Conservation (phyloP, 2,329 filamentous ascomycete species). For the Lasiodiplodia sp. region DNA sequence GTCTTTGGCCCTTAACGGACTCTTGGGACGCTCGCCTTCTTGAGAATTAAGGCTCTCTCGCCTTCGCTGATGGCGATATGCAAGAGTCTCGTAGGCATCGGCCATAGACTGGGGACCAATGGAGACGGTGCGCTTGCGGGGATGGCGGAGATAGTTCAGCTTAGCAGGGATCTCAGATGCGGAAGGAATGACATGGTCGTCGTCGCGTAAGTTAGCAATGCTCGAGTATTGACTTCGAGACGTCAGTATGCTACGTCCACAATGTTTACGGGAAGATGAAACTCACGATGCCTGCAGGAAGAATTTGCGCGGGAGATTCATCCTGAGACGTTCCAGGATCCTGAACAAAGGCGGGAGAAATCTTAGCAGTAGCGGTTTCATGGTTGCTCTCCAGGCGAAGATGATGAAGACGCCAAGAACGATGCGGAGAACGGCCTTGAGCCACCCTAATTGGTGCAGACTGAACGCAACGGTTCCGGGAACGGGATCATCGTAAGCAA, state of each 20-base stretch:
- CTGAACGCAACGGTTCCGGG: constrained; percentile 70
- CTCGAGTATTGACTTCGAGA: constrained; percentile 75
- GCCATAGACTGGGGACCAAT: constrained; percentile 95
- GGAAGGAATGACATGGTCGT: constrained; percentile 88
- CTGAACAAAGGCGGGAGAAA: constrained; percentile 86
- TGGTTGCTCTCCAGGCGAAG: constrained; percentile 87
- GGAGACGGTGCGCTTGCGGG: constrained; percentile 82
- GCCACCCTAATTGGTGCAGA: constrained; percentile 70
- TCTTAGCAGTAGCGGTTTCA: constrained; percentile 83
- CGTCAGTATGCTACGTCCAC: neutral
- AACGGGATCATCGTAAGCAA: constrained; percentile 60
- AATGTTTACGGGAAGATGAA: constrained; percentile 15
- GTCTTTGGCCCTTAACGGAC: constrained; percentile 31
- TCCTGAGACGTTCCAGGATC: constrained; percentile 78
- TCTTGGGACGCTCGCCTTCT: constrained; percentile 42
- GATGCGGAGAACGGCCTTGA: constrained; percentile 71
- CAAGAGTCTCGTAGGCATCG: constrained; percentile 93
- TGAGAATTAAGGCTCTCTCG: constrained; percentile 64
- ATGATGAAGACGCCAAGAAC: constrained; percentile 82
- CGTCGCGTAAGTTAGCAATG: constrained; percentile 74
- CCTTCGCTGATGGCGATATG: constrained; percentile 79
- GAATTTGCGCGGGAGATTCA: constrained; percentile 85
- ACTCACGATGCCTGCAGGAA: constrained; percentile 82
- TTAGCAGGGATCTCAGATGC: constrained; percentile 87
- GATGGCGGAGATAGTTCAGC: constrained; percentile 81